Percentiles rank a stretch among this genome's conserved stretches.
Evolutionary conservation across 108 stramenopile genomes (phyloP).

Genomic region (Nitzschia sp.): DNA sequence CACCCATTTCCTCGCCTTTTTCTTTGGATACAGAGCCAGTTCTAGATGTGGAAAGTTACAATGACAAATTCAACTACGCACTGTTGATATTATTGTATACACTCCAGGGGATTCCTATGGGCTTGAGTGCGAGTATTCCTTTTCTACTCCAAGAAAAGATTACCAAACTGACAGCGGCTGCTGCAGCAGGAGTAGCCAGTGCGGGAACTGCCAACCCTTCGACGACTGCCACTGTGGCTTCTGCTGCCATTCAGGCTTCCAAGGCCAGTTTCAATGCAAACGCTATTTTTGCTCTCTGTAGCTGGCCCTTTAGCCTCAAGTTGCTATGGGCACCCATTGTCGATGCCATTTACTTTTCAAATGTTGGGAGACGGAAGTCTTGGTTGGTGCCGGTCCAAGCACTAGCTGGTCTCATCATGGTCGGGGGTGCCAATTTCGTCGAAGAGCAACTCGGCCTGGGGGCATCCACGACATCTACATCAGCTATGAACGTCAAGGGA

Average conservation of each 20-base stretch:
- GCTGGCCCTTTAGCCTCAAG: slow-evolving; percentile 97
- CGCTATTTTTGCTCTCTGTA: slow-evolving; percentile 93
- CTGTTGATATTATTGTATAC: slow-evolving; percentile 95
- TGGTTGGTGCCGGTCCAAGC: slow-evolving; percentile 98
- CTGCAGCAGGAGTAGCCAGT: slow-evolving; percentile 32
- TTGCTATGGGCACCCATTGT: slow-evolving; percentile 98
- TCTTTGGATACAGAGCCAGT: too few species aligned
- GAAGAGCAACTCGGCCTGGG: slow-evolving; percentile 72
- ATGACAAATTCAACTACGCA: slow-evolving; percentile 77
- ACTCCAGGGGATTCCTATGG: slow-evolving; percentile 99
- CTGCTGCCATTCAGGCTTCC: slow-evolving; percentile 42
- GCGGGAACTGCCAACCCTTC: slow-evolving; percentile 11
- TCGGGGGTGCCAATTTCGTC: slow-evolving; percentile 78
- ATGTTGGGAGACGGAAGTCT: slow-evolving; percentile 92
- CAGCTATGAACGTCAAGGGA: slow-evolving; percentile 67
- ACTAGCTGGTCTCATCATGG: slow-evolving; percentile 85
- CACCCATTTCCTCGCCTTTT: not conserved
- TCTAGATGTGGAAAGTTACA: not conserved
- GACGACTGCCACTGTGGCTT: slow-evolving; percentile 30
- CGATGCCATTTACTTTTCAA: slow-evolving; percentile 85
- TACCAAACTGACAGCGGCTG: slow-evolving; percentile 58
- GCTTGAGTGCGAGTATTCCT: slow-evolving; percentile 94
- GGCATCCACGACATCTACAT: not conserved
- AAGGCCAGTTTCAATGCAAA: slow-evolving; percentile 90
- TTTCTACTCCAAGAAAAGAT: slow-evolving; percentile 94